Evolutionary conservation across 345 rosid species (phyloP).

Genomic region (Arabidopsis thaliana): TAIR10.1 NC_003076.8:23634001-23634500

Average conservation of each 20-base stretch:
- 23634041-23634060: slow-evolving; percentile 61
- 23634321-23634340: slow-evolving; percentile 46
- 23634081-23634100: slow-evolving; percentile 46
- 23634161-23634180: slow-evolving; percentile 22
- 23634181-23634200: slow-evolving; percentile 55
- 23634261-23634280: slow-evolving; percentile 71
- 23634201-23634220: slow-evolving; percentile 40
- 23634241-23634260: slow-evolving; percentile 54
- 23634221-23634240: slow-evolving; percentile 51
- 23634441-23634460: slow-evolving; percentile 48
- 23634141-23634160: slow-evolving; percentile 46
- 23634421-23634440: slow-evolving; percentile 47
- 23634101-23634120: slow-evolving; percentile 40
- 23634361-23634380: slow-evolving; percentile 35
- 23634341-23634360: slow-evolving; percentile 48
- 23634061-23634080: slow-evolving; percentile 60
- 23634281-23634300: slow-evolving; percentile 60
- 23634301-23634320: slow-evolving; percentile 55
- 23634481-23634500: slow-evolving; percentile 52
- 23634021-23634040: slow-evolving; percentile 52
- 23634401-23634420: slow-evolving; percentile 15
- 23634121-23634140: slow-evolving; percentile 27
- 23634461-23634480: slow-evolving; percentile 52
- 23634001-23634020: slow-evolving; percentile 51
- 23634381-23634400: slow-evolving; percentile 37